These are phyloP conservation scores for Glaciozyma antarctica DNA, from an alignment of 768 basidiomycete species.

Conservation along the genomic window DNA sequence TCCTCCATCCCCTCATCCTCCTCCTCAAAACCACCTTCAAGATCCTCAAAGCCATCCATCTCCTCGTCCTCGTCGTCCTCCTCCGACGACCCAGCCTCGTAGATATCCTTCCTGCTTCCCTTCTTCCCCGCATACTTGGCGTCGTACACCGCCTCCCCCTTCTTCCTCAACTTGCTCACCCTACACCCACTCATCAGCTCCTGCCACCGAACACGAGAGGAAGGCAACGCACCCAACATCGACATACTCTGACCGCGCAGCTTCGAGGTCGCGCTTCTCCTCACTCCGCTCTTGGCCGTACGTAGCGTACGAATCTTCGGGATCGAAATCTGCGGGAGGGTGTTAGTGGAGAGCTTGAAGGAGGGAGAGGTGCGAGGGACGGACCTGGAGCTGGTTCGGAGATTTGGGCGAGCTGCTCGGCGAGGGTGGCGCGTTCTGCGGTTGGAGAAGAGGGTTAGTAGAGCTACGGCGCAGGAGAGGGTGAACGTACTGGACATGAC, in stretches of 20 bases:
- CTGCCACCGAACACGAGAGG: not conserved
- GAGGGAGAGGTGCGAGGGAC: slow-evolving; percentile 33
- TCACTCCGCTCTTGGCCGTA: slow-evolving; percentile 43
- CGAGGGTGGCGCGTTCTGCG: slow-evolving; percentile 38
- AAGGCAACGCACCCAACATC: slow-evolving; percentile 62
- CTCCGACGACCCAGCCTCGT: slow-evolving; percentile 25
- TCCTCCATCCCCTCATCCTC: not conserved
- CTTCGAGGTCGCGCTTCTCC: slow-evolving; percentile 39
- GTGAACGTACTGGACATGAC: not conserved
- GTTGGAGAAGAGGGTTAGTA: not conserved
- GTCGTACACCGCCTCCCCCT: slow-evolving; percentile 57
- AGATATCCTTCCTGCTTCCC: slow-evolving; percentile 42
- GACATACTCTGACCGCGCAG: slow-evolving; percentile 65
- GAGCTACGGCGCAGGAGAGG: rapidly evolving
- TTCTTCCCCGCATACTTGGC: slow-evolving; percentile 68
- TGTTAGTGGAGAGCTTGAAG: slow-evolving; percentile 1
- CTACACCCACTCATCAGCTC: slow-evolving; percentile 40
- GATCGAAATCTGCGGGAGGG: slow-evolving; percentile 55
- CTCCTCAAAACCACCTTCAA: slow-evolving; percentile 36
- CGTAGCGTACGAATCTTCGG: slow-evolving; percentile 53
- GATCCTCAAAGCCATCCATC: slow-evolving; percentile 34
- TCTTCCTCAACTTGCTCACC: slow-evolving; percentile 58
- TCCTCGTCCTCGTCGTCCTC: slow-evolving; percentile 25
- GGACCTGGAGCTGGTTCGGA: slow-evolving; percentile 63
- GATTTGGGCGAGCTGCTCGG: slow-evolving; percentile 71